These are phyloP conservation scores for Blastobotrys terrestris DNA, from an alignment of 805 yeast species.

Conservation along the genomic window DNA sequence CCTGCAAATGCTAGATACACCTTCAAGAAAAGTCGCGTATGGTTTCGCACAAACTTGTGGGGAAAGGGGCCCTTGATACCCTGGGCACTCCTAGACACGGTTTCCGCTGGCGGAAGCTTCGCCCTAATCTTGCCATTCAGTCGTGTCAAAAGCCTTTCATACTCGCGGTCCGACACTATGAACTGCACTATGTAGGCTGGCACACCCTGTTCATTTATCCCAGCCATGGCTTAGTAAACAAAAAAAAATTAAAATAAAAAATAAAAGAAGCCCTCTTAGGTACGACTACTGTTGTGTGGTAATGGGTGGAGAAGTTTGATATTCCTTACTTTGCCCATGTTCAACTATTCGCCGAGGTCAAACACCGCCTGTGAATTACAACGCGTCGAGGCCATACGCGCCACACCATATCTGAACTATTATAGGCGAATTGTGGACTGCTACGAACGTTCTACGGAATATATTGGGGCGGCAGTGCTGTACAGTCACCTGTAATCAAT, in stretches of 20 bases:
- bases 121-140: constrained; percentile 5
- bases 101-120: constrained; percentile 6
- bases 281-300: no score
- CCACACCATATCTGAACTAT: no score
- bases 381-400: no score
- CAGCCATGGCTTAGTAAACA: neutral
- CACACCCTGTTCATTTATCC: neutral
- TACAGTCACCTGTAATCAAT: no score
- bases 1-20: constrained; percentile 15
- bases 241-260: no score
- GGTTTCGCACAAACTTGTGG: constrained; percentile 19
- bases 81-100: constrained; percentile 10
- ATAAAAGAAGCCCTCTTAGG: no score
- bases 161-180: constrained; percentile 22
- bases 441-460: no score
- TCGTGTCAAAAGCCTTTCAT: constrained; percentile 11
- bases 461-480: no score
- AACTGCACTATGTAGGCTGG: constrained; percentile 21
- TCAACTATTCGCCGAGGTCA: neutral
- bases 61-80: neutral
- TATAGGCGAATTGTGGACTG: no score
- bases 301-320: no score
- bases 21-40: constrained; percentile 18
- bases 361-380: neutral
- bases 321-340: no score